Percentiles rank a stretch among this genome's conserved stretches.
Evolutionary conservation across 257 asterid genomes (phyloP).

Genomic region (Apocynum venetum): DNA sequence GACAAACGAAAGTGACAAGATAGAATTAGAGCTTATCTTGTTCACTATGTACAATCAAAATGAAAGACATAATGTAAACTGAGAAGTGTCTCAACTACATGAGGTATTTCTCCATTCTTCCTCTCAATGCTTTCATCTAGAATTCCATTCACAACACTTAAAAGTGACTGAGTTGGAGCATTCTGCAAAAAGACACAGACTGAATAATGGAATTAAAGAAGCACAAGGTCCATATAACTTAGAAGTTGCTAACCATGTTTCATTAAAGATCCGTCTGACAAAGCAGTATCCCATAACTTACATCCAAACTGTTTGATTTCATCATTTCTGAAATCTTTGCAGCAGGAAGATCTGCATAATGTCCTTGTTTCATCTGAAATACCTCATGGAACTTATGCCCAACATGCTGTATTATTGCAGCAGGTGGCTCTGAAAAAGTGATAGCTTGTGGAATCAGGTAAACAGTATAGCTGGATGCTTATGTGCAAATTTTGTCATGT

Average conservation of each 20-base stretch:
- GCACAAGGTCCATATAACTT: neutral
- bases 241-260: neutral
- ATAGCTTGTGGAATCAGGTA: neutral
- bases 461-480: neutral
- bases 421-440: constrained; percentile 38
- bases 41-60: neutral
- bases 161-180: constrained; percentile 91
- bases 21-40: constrained; percentile 8
- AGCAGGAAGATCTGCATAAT: constrained; percentile 68
- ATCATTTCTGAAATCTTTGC: constrained; percentile 80
- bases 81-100: constrained; percentile 42
- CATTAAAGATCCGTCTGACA: neutral
- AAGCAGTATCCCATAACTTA: constrained; percentile 29
- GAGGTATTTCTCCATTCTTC: constrained; percentile 85
- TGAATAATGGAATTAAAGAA: constrained; percentile 1
- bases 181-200: constrained; percentile 44
- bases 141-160: constrained; percentile 74
- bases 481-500: neutral
- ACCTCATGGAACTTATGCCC: constrained; percentile 81
- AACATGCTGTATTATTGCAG: constrained; percentile 37
- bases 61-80: neutral
- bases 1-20: constrained; percentile 19
- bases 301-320: constrained; percentile 92
- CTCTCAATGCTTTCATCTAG: constrained; percentile 81
- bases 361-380: constrained; percentile 73